These are phyloP conservation scores for Agapanthus africanus DNA, from an alignment of 106 monocot species.

Conservation along the genomic window DNA sequence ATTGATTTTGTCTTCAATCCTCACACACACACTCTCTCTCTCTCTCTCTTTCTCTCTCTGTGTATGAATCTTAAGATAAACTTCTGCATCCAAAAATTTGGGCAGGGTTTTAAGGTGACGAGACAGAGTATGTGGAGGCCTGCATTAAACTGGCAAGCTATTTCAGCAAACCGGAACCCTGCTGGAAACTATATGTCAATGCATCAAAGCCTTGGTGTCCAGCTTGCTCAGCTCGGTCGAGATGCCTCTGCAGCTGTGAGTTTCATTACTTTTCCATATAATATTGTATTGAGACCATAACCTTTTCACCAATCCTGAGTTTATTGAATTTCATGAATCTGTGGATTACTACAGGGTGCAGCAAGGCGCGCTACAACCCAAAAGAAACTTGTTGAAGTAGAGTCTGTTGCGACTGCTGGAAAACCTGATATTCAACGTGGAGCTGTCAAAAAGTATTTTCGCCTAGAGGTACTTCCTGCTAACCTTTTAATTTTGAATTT, in stretches of 20 bases:
- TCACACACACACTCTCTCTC: too few relatives aligned
- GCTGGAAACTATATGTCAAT: conserved; percentile 64
- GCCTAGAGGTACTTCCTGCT: conserved; percentile 93
- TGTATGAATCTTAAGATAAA: background rate
- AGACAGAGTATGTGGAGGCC: conserved; percentile 47
- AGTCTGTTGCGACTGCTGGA: conserved; percentile 62
- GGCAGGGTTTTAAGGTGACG: conserved; percentile 84
- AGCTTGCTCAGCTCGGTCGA: conserved; percentile 87
- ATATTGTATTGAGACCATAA: conserved; percentile 9
- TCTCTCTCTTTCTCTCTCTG: too few relatives aligned
- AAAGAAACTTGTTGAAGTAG: conserved; percentile 68
- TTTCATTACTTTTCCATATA: conserved; percentile 11
- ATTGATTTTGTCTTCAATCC: background rate
- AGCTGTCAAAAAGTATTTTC: conserved; percentile 66
- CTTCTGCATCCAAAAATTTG: background rate
- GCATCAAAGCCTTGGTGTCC: conserved; percentile 90
- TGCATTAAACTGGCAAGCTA: conserved; percentile 58
- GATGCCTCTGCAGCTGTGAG: conserved; percentile 95
- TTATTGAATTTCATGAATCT: conserved; percentile 2
- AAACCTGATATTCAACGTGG: conserved; percentile 40
- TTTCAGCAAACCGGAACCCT: conserved; percentile 58
- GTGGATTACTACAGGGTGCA: conserved; percentile 62
- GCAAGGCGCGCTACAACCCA: conserved; percentile 63
- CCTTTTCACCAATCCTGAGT: background rate
- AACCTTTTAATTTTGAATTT: too few relatives aligned